These are phyloP conservation scores for Neurospora pannonica DNA, from an alignment of 495 filamentous ascomycete species.

Conservation along the genomic window DNA sequence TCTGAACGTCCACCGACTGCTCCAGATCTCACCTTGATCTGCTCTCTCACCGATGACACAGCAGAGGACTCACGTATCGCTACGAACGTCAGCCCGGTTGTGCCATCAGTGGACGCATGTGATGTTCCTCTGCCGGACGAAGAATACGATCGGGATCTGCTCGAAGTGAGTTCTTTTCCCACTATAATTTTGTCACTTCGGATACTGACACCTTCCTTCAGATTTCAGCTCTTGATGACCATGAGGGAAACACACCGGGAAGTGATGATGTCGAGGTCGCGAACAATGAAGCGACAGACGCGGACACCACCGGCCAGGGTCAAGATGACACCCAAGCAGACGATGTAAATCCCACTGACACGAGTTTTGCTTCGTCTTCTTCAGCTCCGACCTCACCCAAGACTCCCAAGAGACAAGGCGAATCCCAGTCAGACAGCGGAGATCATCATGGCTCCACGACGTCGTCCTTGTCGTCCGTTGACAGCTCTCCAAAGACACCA, in stretches of 20 bases:
- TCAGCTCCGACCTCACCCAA: background rate
- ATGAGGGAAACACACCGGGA: background rate
- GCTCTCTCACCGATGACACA: background rate
- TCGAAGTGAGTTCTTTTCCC: background rate
- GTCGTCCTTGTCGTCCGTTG: background rate
- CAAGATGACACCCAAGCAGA: background rate
- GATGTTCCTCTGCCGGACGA: background rate
- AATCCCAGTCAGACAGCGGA: background rate
- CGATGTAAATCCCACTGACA: rapidly evolving
- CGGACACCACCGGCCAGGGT: background rate
- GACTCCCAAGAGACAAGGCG: background rate
- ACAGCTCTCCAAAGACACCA: background rate
- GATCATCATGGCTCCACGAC: background rate
- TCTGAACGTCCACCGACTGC: background rate
- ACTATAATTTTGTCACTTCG: background rate
- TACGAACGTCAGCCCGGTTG: rapidly evolving
- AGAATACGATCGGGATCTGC: rapidly evolving
- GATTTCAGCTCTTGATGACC: background rate
- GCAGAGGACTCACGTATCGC: background rate
- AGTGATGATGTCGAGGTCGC: background rate
- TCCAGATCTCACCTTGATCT: background rate
- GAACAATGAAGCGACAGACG: background rate
- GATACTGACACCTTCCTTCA: background rate
- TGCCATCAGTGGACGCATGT: background rate
- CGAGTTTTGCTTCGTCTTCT: rapidly evolving